Base-by-base conservation (phyloP, 164 flowering plant species). In the Macadamia integrifolia region DNA sequence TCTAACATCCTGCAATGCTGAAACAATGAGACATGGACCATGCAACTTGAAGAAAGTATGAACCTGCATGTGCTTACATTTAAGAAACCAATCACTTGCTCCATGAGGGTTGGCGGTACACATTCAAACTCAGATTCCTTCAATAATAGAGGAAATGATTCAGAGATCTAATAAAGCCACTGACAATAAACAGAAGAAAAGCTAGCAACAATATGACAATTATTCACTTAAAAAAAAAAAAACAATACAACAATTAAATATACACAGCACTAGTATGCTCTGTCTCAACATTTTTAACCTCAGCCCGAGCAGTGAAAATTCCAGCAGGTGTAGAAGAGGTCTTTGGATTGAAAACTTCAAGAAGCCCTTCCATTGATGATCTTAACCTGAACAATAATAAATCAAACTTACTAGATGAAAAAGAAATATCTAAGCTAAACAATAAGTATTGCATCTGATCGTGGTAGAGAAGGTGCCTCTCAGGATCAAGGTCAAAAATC, bases 61-160 rank as follows among this genome's bases (percentile, higher is more conserved):
- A 60, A 42, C 0, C 28, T 58, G 40, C 14, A 35, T 43, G 52
- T 60, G 43, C 97, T 88, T 83, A 91, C 98, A 80, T 95, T 95
- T 35, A 92, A 76, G 72, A 95, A 95, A 62, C 58, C 72, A 69
- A 73, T 81, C 48, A 92, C 98, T 78, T 81, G 88, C 77, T 92
- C 99, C 92, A 92, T 83, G 66, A 92, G 90, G 65, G 91, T 87
- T 55, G 74, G 78, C 14, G 96, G 94, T 72, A 89, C 98, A 66
- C 98, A 92, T 81, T 95, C 99, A 75, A 95, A 95, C 61, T 86
- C 93, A 31, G 74, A 71, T 44, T 83, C 97, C 99, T 94, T 72
- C 72, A 78, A 62, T 17, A 61, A 46, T 14, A 58, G 29, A 31
- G 14, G 68, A 46, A 68, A 31, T 29, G 14, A 74, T 59, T 72